phyloP scores from a whole-genome alignment of 352 stramenopile genomes.

The Globisporangium ultimum region DNA sequence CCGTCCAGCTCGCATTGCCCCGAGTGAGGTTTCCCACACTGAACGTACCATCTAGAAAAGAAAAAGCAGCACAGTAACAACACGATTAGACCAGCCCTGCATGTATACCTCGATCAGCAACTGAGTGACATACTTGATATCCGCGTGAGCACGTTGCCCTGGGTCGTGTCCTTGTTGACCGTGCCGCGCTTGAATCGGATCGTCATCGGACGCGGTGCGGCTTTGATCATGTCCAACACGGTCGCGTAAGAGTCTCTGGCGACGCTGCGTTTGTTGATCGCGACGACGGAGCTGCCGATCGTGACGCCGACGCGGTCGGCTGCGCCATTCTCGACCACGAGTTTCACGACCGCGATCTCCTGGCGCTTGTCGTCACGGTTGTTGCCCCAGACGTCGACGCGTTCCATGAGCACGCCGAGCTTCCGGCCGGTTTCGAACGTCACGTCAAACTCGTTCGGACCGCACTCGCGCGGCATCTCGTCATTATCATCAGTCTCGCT shows the following conservation, averaged over 20 bases:
- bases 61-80: constrained; percentile 6
- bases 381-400: constrained; percentile 60
- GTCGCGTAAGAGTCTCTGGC: constrained; percentile 56
- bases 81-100: background rate
- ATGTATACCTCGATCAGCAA: background rate
- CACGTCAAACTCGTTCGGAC: constrained; percentile 67
- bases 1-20: constrained; percentile 71
- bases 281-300: constrained; percentile 67
- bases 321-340: constrained; percentile 75
- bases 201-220: constrained; percentile 60
- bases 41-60: constrained; percentile 63
- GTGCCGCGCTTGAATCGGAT: constrained; percentile 71
- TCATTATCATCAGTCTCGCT: constrained; percentile 11
- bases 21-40: constrained; percentile 78
- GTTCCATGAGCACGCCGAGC: constrained; percentile 81
- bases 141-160: constrained; percentile 67
- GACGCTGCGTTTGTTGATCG: constrained; percentile 61
- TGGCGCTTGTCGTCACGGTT: constrained; percentile 45
- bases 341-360: constrained; percentile 73
- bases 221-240: constrained; percentile 76
- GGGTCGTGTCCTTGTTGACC: constrained; percentile 65
- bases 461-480: constrained; percentile 30
- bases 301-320: constrained; percentile 64
- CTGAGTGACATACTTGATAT: constrained; percentile 59
- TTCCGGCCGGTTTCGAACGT: constrained; percentile 74